Conservation (phyloP, 345 rosid genomes). For the Isatis tinctoria region DNA sequence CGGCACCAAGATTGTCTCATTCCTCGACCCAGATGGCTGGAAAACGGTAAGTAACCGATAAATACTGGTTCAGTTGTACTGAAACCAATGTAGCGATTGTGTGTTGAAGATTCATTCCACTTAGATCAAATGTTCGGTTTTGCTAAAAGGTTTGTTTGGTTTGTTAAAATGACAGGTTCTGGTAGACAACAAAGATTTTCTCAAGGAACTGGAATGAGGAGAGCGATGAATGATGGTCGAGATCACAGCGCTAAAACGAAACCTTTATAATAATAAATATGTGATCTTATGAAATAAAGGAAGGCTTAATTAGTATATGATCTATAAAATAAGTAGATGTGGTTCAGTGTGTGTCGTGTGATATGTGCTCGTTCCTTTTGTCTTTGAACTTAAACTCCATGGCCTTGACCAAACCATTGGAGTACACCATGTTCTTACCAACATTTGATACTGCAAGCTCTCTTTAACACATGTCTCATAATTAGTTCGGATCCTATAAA, state of each 20-base stretch:
- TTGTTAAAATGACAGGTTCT: slow-evolving; percentile 50
- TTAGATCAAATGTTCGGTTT: background rate
- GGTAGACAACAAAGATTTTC: slow-evolving; percentile 93
- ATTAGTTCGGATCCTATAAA: no score
- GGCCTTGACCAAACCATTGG: no score
- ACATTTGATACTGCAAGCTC: no score
- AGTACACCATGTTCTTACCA: no score
- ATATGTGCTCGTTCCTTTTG: background rate
- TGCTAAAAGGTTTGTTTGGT: background rate
- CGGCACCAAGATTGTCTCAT: slow-evolving; percentile 78
- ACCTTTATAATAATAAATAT: background rate
- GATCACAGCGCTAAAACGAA: slow-evolving; percentile 7
- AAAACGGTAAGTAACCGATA: slow-evolving; percentile 68
- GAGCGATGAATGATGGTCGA: background rate
- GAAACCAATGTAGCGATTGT: background rate
- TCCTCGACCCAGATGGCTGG: slow-evolving; percentile 97
- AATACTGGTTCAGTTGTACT: background rate
- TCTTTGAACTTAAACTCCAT: background rate
- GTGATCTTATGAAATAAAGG: slow-evolving; percentile 5
- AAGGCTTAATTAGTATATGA: background rate
- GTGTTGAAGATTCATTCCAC: background rate
- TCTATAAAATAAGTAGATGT: background rate
- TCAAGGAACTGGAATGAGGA: slow-evolving; percentile 61
- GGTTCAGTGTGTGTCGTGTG: slow-evolving; percentile 8
- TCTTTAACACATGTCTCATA: no score